A percentile compares a stretch with the other conserved stretches of the same genome.
phyloP scores from a whole-genome alignment of 2,329 filamentous ascomycete species.

The Hyphodiscus sp. region DNA sequence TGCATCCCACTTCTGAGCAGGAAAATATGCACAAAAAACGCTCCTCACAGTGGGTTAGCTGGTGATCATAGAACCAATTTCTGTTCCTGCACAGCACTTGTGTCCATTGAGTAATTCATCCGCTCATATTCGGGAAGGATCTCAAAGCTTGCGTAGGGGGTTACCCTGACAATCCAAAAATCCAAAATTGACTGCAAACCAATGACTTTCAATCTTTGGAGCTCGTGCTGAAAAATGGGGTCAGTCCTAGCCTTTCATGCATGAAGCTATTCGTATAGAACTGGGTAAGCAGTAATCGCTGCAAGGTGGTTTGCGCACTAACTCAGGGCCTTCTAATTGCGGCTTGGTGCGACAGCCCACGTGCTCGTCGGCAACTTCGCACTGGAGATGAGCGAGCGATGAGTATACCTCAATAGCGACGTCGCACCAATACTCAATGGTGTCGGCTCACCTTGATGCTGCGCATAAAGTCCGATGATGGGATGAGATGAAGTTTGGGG shows the following conservation, averaged over 20 bases:
- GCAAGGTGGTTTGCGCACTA: neutral
- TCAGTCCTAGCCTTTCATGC: neutral
- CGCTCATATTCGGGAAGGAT: neutral
- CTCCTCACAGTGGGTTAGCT: too few relatives aligned
- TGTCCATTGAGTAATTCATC: too few relatives aligned
- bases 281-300: too few relatives aligned
- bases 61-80: neutral
- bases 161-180: neutral
- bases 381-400: neutral
- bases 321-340: constrained; percentile 3
- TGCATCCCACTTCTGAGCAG: constrained; percentile 1
- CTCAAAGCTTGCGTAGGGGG: neutral
- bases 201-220: neutral
- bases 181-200: neutral
- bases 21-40: neutral
- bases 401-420: neutral
- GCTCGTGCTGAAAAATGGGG: neutral
- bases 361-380: neutral
- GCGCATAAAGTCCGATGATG: neutral
- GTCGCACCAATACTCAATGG: neutral
- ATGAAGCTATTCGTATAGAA: neutral
- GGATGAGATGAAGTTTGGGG: neutral
- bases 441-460: neutral
- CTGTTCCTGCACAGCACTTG: too few relatives aligned
- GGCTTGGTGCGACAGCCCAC: neutral